Evolutionary conservation across 2,329 filamentous ascomycete species (phyloP).

Genomic region (Rutstroemia sp.): DNA sequence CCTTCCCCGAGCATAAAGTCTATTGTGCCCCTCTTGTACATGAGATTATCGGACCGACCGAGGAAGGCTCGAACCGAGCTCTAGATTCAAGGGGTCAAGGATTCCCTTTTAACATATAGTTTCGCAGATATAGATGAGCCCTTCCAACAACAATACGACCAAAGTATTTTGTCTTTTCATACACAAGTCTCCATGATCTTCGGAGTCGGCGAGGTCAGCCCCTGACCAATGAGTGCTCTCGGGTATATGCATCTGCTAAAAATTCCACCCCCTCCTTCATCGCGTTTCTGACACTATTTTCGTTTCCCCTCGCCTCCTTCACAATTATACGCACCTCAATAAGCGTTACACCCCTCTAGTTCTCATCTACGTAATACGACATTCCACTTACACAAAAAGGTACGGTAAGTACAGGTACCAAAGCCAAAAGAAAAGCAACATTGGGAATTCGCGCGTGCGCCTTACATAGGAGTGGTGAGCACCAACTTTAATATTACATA

Average conservation of each 20-base stretch:
- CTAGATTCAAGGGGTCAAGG: not conserved
- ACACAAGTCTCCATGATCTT: not conserved
- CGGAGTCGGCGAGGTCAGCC: not conserved
- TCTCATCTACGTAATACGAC: not conserved
- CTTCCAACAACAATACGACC: no score
- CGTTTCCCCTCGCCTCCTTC: not conserved
- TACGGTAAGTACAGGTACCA: not conserved
- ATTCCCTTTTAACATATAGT: not conserved
- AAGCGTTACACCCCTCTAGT: slow-evolving; percentile 4
- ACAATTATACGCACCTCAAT: not conserved
- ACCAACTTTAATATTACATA: not conserved
- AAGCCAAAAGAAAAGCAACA: not conserved
- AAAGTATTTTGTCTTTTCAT: no score
- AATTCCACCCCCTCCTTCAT: not conserved
- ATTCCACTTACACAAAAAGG: not conserved
- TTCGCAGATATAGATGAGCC: not conserved
- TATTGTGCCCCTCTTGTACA: slow-evolving; percentile 1
- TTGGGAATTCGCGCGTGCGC: not conserved
- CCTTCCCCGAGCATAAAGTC: not conserved
- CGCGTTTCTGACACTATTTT: not conserved
- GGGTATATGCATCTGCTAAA: not conserved
- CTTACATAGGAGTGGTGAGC: not conserved
- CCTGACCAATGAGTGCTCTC: not conserved
- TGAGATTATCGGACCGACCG: slow-evolving; percentile 1
- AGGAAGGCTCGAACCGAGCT: not conserved